Evolutionary conservation across 2,329 filamentous ascomycete species (phyloP), one percentile per base, ranked within the genome.

Genomic region (Xylariaceae sp.): DNA sequence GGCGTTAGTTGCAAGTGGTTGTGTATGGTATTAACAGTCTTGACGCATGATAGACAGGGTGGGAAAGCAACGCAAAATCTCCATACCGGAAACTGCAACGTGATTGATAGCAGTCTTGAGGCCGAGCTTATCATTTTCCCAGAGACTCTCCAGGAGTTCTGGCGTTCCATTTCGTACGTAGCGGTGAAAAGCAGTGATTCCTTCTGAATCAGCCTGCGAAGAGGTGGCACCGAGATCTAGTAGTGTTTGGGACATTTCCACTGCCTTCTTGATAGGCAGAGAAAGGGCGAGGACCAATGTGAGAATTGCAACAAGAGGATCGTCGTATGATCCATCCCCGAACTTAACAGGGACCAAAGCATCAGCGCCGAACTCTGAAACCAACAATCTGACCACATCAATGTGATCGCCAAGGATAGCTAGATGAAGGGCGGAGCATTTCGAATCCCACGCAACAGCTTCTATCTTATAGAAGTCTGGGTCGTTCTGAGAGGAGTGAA

Each of bases 381-480:
- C 87, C 6, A 96, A 79, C 19, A 83, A 69, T 51, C 85, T 81
- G 13, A 93, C 88, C 11, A 84, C 80, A 4, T 87, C 79, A 22
- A 80, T 73, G 58, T 93, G 85, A 0, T 89, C 89, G 54, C 83
- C 81, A 1, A 89, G 67, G 54, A 95, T 90, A 7, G 90, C 90
- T 28, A 91, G 77, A 66, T 96, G 90, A 5, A 95, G 75, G 1
- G 90, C 83, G 12, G 87, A 88, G 51, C 84, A 82, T 5, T 85
- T 83, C 5, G 78, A 80, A 61, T 95, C 90, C 90, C 90, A 96
- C 1, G 89, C 83, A n/a, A 88, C 66, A 1, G 87, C 80, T 58
- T 95, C 86, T 54, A 92, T 78, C 59, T 94, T 84, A 66, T 88
- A 93, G 47, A 92, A 80, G 68, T 96, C 89, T 1, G 89, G 89